These are phyloP conservation scores for Glycine tomentella DNA, from an alignment of 306 rosid species.

Conservation along the genomic window DNA sequence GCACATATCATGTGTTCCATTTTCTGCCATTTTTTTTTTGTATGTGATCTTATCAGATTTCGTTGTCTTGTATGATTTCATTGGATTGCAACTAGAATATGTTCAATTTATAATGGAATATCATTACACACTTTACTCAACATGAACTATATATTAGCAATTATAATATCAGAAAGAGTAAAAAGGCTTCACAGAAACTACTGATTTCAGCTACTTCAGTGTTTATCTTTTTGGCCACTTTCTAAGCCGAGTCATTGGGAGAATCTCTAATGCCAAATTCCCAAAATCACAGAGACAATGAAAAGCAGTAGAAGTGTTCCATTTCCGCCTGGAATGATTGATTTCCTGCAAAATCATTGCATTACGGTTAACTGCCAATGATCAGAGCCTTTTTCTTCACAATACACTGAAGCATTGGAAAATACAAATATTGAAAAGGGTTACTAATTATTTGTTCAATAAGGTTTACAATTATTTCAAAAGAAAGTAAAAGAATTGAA, in stretches of 20 bases:
- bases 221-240: not conserved
- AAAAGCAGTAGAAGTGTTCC: conserved; percentile 47
- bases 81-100: not conserved
- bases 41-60: not conserved
- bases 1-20: not conserved
- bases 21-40: not conserved
- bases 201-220: not conserved
- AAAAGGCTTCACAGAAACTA: not conserved
- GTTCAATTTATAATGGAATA: not conserved
- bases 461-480: not conserved
- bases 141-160: not conserved
- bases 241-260: not conserved
- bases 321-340: conserved; percentile 50
- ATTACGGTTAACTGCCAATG: not conserved
- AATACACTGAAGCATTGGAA: not conserved
- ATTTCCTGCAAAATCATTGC: conserved; percentile 39
- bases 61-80: not conserved
- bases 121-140: not conserved
- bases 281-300: conserved; percentile 45
- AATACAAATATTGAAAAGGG: not conserved
- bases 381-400: not conserved
- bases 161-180: not conserved
- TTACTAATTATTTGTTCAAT: not conserved
- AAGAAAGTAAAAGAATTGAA: not conserved
- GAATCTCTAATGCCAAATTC: conserved; percentile 47